phyloP scores from a whole-genome alignment of 306 rosid genomes.

The Cucumis hystrix region DNA sequence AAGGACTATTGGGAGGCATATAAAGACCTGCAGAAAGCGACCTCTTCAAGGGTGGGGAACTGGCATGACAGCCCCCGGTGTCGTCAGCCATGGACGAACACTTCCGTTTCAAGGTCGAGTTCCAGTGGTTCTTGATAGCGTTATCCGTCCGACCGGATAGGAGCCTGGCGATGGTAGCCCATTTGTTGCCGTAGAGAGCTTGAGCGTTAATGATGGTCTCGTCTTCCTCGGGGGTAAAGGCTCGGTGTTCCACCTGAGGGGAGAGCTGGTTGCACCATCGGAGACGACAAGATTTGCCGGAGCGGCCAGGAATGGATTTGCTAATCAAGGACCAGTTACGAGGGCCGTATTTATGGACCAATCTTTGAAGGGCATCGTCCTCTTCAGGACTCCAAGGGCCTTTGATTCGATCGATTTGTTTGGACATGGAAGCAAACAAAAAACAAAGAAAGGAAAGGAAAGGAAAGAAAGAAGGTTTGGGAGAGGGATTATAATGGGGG shows the following conservation, averaged over 20 bases:
- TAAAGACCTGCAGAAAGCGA: slow-evolving; percentile 16
- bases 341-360: slow-evolving; percentile 76
- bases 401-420: slow-evolving; percentile 76
- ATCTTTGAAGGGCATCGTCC: slow-evolving; percentile 51
- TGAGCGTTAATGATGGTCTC: slow-evolving; percentile 80
- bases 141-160: slow-evolving; percentile 82
- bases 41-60: slow-evolving; percentile 47
- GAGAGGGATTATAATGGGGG: not conserved
- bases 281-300: slow-evolving; percentile 87
- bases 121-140: slow-evolving; percentile 98
- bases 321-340: slow-evolving; percentile 86
- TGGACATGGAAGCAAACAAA: not conserved
- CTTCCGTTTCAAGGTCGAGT: slow-evolving; percentile 87
- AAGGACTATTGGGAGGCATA: slow-evolving; percentile 40
- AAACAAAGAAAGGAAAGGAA: not conserved
- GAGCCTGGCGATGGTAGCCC: slow-evolving; percentile 95
- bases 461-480: not conserved
- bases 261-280: slow-evolving; percentile 98
- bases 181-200: slow-evolving; percentile 82
- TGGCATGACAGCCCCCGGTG: not conserved
- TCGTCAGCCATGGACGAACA: slow-evolving; percentile 30
- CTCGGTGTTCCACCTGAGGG: slow-evolving; percentile 85
- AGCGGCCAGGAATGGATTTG: slow-evolving; percentile 72
- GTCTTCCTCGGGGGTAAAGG: slow-evolving; percentile 75
- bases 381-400: slow-evolving; percentile 98